A percentile compares a stretch with the other conserved stretches of the same genome.
Evolutionary conservation across 2,329 filamentous ascomycete genomes (phyloP).

Genomic region (Coniosporium tulheliwenetii): DNA sequence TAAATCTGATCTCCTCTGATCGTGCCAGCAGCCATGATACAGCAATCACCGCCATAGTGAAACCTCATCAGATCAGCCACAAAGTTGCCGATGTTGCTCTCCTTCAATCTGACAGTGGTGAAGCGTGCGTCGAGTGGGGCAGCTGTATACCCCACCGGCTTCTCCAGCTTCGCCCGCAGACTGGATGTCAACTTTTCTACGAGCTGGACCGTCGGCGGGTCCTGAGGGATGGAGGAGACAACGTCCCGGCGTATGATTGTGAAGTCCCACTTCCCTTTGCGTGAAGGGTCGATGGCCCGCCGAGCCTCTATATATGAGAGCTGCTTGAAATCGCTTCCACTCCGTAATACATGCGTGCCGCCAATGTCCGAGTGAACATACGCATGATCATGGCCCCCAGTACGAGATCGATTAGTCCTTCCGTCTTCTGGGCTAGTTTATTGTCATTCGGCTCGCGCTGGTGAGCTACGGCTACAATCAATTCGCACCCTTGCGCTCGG

Average conservation of each 20-base stretch:
- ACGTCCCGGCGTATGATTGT: slow-evolving; percentile 63
- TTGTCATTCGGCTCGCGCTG: slow-evolving; percentile 81
- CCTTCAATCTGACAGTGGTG: slow-evolving; percentile 58
- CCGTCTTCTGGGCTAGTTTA: slow-evolving; percentile 60
- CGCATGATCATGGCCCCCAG: slow-evolving; percentile 80
- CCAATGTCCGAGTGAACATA: slow-evolving; percentile 67
- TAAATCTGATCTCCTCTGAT: slow-evolving; percentile 84
- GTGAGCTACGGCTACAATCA: slow-evolving; percentile 71
- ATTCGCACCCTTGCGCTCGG: slow-evolving; percentile 62
- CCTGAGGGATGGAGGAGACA: slow-evolving; percentile 49
- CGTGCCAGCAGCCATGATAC: slow-evolving; percentile 71
- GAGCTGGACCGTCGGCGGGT: slow-evolving; percentile 43
- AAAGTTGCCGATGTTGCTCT: slow-evolving; percentile 82
- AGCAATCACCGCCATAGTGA: slow-evolving; percentile 67
- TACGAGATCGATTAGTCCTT: slow-evolving; percentile 67
- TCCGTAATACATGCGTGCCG: slow-evolving; percentile 69
- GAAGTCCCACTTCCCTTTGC: slow-evolving; percentile 52
- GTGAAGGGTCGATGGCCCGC: slow-evolving; percentile 29
- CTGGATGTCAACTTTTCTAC: slow-evolving; percentile 56
- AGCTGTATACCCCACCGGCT: slow-evolving; percentile 69
- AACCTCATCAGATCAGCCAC: slow-evolving; percentile 82
- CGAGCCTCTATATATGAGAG: slow-evolving; percentile 74
- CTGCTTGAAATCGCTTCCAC: slow-evolving; percentile 84
- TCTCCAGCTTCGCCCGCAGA: slow-evolving; percentile 62
- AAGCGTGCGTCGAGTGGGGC: slow-evolving; percentile 76